Base-by-base conservation (phyloP, 179 eudicot species). In the Spinacia oleracea region DNA sequence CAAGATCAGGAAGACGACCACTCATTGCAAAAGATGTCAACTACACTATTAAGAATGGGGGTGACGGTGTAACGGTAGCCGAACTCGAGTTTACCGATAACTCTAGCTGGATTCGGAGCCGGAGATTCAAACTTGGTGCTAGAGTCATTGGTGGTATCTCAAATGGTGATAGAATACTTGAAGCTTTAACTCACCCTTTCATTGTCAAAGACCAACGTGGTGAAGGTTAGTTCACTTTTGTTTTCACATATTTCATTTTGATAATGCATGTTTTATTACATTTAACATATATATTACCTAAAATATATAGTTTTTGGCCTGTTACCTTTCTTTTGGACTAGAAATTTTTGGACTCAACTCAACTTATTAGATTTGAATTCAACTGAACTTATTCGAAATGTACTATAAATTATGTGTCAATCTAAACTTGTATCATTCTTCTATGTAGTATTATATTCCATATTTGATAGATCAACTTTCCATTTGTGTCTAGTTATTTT, bases 131-230 rank as follows among this genome's bases (percentile, higher is more conserved):
- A 81, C 70, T 93, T 40, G 98, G 91, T 25, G 98, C 93, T 3
- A 84, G 92, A 64, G 91, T 88, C 40, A 80, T 82, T 43, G 83
- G 53, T 12, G 84, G 79, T 16, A 64, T 77, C 20, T 35, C 73
- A 9, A 23, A 45, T 7, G 80, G 59, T 64, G 78, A 72, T 50
- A 51, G 78, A 65, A 66, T 93, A 0, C 81, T 83, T 5, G 93
- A 90, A 81, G 92, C 95, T 20, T 75, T 89, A 8, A 88, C 95
- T 0, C 88, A 89, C 35, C 68, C 98, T 40, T 92, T 93, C 48
- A 73, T 81, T 12, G 97, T 93, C 46, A 92, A 88, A 58, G 97
- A 93, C 31, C 98, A 93, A 35, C 89, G 98, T 9, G 98, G 98
- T 7, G 98, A 90, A 88, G 72, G 98, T 93, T 68, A 88, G 95